Evolutionary conservation across 768 basidiomycete species (phyloP), one percentile per base, ranked within the genome.

Genomic region (Hirschioporus abietinus): DNA sequence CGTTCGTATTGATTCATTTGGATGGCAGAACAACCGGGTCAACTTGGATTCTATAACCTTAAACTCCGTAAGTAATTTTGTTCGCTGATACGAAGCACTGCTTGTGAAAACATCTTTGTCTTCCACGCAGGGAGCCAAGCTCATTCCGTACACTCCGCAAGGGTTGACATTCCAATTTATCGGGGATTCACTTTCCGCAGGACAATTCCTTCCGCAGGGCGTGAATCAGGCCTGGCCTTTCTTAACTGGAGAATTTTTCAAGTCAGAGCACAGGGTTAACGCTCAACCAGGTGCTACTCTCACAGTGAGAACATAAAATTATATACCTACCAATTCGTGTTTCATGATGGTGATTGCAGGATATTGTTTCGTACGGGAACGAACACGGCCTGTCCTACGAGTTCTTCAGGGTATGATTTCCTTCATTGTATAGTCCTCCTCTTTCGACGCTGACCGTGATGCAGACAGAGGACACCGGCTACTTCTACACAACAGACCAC

Each of bases 161-260:
- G 76, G 76, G 42, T 72, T 86, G 10, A 72, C 75, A 1, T 85
- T 87, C 68, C 84, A 85, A 68, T 85, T 86, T 70, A 84, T 88
- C 58, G 85, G 86, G 0, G 85, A 87, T 70, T 86, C 85, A 1
- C 72, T 86, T 7, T 85, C 85, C 18, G 82, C 85, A 59, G 86
- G 85, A 2, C 83, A 86, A 79, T 86, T 76, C 67, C 76, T 86
- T 6, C 79, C 80, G 5, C 70, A 79, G 65, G 85, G 85, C 20
- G 84, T 87, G 20, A 78, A 85, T 69, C 83, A 84, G 72, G 84
- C 84, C 1, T 87, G 85, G 85, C 81, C 83, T 0, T 84, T 84
- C 75, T 72, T 86, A 20, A 79, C 80, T 1, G 80, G 82, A 2
- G 83, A 86, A 66, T 67, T 71, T 42, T 85, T 83, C 77, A 83